phyloP scores from a whole-genome alignment of 768 basidiomycete genomes.

The Lactifluus hygrophoroides region DNA sequence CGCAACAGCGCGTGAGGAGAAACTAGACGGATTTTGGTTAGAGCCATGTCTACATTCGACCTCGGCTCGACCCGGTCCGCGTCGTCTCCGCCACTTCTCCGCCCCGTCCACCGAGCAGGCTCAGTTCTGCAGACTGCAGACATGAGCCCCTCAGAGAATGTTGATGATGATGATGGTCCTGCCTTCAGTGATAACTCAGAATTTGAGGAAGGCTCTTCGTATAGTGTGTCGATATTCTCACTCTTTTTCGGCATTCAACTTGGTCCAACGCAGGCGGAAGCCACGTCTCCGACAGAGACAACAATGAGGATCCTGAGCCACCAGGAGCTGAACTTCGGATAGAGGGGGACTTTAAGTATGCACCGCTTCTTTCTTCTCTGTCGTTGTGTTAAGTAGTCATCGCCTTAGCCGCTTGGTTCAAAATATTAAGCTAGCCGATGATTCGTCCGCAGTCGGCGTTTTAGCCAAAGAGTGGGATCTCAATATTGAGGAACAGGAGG shows the following conservation, averaged over 20 bases:
- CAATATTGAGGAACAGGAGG: slow-evolving; percentile 55
- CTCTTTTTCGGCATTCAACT: not conserved
- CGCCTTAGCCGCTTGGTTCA: slow-evolving; percentile 53
- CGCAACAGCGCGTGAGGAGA: not conserved
- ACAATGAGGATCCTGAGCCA: not conserved
- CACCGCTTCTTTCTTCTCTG: not conserved
- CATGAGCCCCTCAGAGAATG: not conserved
- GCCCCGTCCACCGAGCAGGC: not conserved
- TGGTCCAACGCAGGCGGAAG: not conserved
- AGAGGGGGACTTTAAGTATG: slow-evolving; percentile 50
- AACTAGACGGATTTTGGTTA: not conserved
- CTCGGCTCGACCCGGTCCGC: not conserved
- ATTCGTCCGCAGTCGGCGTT: slow-evolving; percentile 35
- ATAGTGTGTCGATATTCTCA: not conserved
- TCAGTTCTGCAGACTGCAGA: too few species aligned
- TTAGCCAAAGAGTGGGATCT: slow-evolving; percentile 69
- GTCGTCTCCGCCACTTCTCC: not conserved
- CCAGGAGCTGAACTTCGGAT: slow-evolving; percentile 28
- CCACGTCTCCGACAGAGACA: slow-evolving; percentile 1
- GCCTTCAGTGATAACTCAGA: slow-evolving; percentile 1
- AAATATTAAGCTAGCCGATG: slow-evolving; percentile 50
- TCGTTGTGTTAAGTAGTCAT: not conserved
- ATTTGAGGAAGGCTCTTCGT: slow-evolving; percentile 6
- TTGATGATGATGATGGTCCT: not conserved
- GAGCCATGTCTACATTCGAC: not conserved